Evolutionary conservation across 192 early-diverging fungal genomes (phyloP), one percentile per base, ranked within the genome.

Genomic region (Mortierella hygrophila): DNA sequence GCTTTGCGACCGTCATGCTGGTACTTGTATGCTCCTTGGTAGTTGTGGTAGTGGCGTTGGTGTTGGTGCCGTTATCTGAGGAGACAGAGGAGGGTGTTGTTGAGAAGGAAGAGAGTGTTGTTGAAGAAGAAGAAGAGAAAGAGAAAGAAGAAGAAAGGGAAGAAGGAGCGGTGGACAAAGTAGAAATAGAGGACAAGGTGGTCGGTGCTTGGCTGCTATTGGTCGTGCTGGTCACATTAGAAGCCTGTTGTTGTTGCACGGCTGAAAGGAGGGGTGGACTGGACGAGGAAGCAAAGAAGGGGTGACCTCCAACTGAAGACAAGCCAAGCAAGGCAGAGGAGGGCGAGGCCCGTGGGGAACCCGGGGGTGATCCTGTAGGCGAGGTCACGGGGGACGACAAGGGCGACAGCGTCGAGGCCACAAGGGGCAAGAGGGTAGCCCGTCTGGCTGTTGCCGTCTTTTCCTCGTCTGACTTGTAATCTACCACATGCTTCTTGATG

Each of bases 1-100:
- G 72, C 57, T 83, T 83, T 18, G 79, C 69, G 40, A 79, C 78
- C 49, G 80, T 88, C 76, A 82, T 88, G 80, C 26, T 35, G 13
- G 60, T 41, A 41, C 3, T 52, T 20, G 40, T 32, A 68, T 54
- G 60, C 8, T 41, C n/a, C 41, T 42, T 55, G n/a, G 2, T 32
- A 11, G 60, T 74, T 7, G 70, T 52, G 7, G 54, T 38, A 55
- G 71, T 54, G 29, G 42, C 5, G 35, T 18, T 70, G 21, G 42
- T 15, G 35, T 18, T 70, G 21, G 47, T 70, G 38, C 32, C 32
- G 80, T 70, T 65, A 46, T 26, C 52, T 32, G 70, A 76, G 70
- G 16, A 44, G 29, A 68, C 37, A 18, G 72, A 63, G 46, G 70
- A 41, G 7, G 26, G 35, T 20, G 70, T 44, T 20, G 70, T 32